Percentiles rank a stretch among this genome's conserved stretches.
These are phyloP conservation scores for Kodamaea kaohsiungensis DNA, from an alignment of 805 yeast genomes.

Conservation along the genomic window DNA sequence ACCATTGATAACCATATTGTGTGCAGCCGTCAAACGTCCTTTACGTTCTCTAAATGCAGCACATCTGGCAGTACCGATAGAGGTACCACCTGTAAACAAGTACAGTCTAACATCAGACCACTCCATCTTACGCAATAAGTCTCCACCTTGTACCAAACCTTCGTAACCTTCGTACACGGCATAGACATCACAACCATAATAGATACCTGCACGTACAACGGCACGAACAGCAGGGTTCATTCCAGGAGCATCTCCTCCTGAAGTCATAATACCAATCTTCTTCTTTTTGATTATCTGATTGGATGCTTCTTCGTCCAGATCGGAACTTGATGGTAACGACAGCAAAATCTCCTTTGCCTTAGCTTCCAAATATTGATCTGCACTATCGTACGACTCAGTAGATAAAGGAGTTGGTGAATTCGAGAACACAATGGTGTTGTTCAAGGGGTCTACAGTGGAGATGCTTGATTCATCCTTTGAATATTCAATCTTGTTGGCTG, in stretches of 20 bases:
- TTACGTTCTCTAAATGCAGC: slow-evolving; percentile 63
- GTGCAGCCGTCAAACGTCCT: slow-evolving; percentile 65
- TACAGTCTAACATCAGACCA: slow-evolving; percentile 78
- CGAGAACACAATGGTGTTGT: slow-evolving; percentile 32
- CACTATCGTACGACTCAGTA: slow-evolving; percentile 17
- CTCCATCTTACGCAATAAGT: slow-evolving; percentile 56
- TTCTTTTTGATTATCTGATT: slow-evolving; percentile 17
- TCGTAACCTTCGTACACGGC: slow-evolving; percentile 76
- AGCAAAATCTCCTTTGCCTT: slow-evolving; percentile 25
- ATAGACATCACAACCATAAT: slow-evolving; percentile 62
- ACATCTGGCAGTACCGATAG: slow-evolving; percentile 78
- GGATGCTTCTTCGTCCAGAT: not conserved
- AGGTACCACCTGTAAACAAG: slow-evolving; percentile 72
- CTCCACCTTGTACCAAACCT: slow-evolving; percentile 70
- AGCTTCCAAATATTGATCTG: slow-evolving; percentile 30
- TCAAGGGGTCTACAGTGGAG: slow-evolving; percentile 33
- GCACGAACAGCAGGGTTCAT: slow-evolving; percentile 79
- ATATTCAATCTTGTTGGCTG: slow-evolving; percentile 10
- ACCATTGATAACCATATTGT: slow-evolving; percentile 66
- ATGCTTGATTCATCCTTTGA: slow-evolving; percentile 3
- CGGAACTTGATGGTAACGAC: slow-evolving; percentile 8
- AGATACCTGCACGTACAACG: slow-evolving; percentile 67
- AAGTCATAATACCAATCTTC: slow-evolving; percentile 74
- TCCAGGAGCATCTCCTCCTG: slow-evolving; percentile 84
- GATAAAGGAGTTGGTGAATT: slow-evolving; percentile 23